Base-by-base conservation (phyloP, 345 rosid genomes). In the Sisymbrium irio region DNA sequence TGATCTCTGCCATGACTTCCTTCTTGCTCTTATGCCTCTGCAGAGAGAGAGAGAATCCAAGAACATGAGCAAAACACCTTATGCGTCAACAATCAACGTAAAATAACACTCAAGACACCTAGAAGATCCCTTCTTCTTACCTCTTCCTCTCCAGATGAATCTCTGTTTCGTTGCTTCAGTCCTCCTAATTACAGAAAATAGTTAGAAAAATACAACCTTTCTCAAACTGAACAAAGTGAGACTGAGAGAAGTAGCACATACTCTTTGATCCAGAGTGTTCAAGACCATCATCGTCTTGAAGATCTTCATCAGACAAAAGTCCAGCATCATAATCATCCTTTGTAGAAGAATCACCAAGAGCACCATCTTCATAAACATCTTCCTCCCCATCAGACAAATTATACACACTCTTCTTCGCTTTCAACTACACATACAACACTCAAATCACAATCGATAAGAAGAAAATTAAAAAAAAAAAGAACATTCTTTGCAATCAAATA, bases 311-410 rank as follows among this genome's bases (percentile, higher is more conserved):
- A 9, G 89, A 87, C 49, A 87, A 62, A 66, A 82, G 69, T 65
- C 68, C 93, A 66, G 85, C 82, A 73, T 88, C 93, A 77, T 87
- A 95, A 86, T 95, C 97, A 82, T 94, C 95, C 37, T 69, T 81
- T 19, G 68, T 83, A 11, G 84, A 74, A 56, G 83, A 61, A 19
- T 67, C 40, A 57, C 87, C 91, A 71, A 81, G 81, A 57, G 76
- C 79, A 42, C 55, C 77, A 77, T 73, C 78, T 60, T 79, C 92
- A 54, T 82, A 81, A 27, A 81, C 85, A 27, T 87, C 92, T 7
- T 90, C 97, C 73, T 95, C 99, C 51, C 93, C 97, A 47, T 95
- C 99, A 7, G 97, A 88, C 76, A 95, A 82, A 59, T 92, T 92
- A 78, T 82, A 92, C 78, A 84, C 83, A 67, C 87, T 85, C 82